Evolutionary conservation across 768 basidiomycete genomes (phyloP).

Genomic region (Agrocybe pediades): DNA sequence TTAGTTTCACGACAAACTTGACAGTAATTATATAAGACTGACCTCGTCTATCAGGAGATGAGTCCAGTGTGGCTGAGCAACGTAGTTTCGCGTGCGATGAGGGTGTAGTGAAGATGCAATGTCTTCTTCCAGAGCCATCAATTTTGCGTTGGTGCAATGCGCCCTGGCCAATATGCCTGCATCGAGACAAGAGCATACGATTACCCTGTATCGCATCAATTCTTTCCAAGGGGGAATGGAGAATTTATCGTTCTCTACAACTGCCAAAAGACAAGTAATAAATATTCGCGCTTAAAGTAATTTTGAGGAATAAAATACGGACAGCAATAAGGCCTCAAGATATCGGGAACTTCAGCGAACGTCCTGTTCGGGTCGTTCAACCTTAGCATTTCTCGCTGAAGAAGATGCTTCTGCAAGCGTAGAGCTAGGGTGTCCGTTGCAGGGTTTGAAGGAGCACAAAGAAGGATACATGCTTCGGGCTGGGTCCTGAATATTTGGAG

Average conservation of each 20-base stretch:
- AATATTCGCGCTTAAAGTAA: neutral
- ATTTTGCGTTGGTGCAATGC: constrained; percentile 42
- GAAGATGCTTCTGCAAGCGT: constrained; percentile 37
- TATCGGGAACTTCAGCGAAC: constrained; percentile 48
- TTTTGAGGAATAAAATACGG: constrained; percentile 14
- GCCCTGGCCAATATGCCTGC: constrained; percentile 45
- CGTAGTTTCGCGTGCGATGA: constrained; percentile 25
- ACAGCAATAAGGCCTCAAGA: constrained; percentile 52
- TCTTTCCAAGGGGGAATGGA: constrained; percentile 46
- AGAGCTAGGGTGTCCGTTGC: constrained; percentile 51
- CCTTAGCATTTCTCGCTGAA: constrained; percentile 45
- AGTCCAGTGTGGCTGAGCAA: constrained; percentile 49
- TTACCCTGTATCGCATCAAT: constrained; percentile 47
- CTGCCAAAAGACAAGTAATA: constrained; percentile 21
- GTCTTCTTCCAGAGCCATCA: constrained; percentile 43
- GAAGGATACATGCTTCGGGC: constrained; percentile 46
- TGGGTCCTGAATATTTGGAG: constrained; percentile 50
- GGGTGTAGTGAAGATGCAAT: constrained; percentile 40
- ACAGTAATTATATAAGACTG: no score
- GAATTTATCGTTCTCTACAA: constrained; percentile 47
- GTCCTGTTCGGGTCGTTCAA: constrained; percentile 51
- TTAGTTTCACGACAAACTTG: no score
- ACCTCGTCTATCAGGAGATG: constrained; percentile 56
- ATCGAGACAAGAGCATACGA: constrained; percentile 49
- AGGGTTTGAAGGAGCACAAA: constrained; percentile 53